phyloP scores from a whole-genome alignment of 176 grass and related monocot species.

The Juncus effusus region DNA sequence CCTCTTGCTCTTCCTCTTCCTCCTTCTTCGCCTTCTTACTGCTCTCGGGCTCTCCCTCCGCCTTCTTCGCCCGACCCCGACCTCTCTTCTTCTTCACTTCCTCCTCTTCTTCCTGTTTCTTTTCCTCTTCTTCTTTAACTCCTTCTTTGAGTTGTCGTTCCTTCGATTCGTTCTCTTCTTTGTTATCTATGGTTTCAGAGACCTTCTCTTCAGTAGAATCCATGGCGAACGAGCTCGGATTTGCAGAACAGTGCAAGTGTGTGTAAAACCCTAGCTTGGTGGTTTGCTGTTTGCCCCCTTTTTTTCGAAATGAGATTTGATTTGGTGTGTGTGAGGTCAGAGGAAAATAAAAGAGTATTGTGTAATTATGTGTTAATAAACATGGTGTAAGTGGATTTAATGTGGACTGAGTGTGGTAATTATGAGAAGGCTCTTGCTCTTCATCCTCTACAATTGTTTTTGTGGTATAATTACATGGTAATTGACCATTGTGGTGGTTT shows the following conservation, averaged over 20 bases:
- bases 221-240: constrained; percentile 11
- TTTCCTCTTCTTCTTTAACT: neutral
- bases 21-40: constrained; percentile 16
- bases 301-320: constrained; percentile 13
- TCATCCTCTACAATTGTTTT: too few species aligned
- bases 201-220: constrained; percentile 8
- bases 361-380: too few species aligned
- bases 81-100: neutral
- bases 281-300: neutral
- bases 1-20: constrained; percentile 1
- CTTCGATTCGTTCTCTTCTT: constrained; percentile 8
- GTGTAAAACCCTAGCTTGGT: constrained; percentile 23
- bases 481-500: too few species aligned
- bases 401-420: too few species aligned
- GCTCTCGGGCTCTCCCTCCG: constrained; percentile 2
- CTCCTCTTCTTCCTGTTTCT: neutral
- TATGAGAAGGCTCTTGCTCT: too few species aligned
- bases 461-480: too few species aligned
- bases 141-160: neutral
- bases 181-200: neutral
- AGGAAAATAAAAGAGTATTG: neutral
- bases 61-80: neutral
- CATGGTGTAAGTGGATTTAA: too few species aligned
- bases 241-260: neutral
- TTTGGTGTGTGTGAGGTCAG: constrained; percentile 8